Evolutionary conservation across 345 rosid genomes (phyloP), one percentile per base, ranked within the genome.

Genomic region (Euclidium syriacum): DNA sequence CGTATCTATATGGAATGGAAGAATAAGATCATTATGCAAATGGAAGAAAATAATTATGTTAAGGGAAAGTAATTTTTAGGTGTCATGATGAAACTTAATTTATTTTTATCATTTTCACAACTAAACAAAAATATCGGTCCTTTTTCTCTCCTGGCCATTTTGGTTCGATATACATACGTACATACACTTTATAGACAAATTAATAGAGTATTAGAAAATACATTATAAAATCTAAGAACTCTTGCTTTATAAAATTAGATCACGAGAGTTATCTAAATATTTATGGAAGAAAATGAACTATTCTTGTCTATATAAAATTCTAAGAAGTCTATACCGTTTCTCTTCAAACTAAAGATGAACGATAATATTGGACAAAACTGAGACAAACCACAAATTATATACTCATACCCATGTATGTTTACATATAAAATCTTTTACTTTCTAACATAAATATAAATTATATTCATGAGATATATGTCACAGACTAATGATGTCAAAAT

Each of bases 1-100:
- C 41, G 2, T 17, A 2, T 40, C 15, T 16, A 26, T 27, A 52
- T 52, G 23, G 40, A 60, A 42, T 52, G 53, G 39, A 62, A 26
- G 42, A 62, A 33, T 19, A 50, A 50, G 42, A 64, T 63, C 70
- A 56, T 12, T 47, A 41, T 32, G 10, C 44, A 62, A 70, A 47
- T 30, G 70, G 47, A 64, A 71, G 40, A 58, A 33, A 57, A 64
- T 57, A 58, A 49, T 33, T 2, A 26, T 50, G 25, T 40, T 58
- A 50, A 43, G 29, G 46, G 66, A 65, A 57, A 40, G 61, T 56
- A 14, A 33, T 24, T 49, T 53, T 2, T 32, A 26, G 22, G 16
- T 47, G 49, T 26, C 46, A 62, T 27, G 23, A 62, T 27, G 23
- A 15, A 54, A 46, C 44, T 62, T 40, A 4, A 40, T 60, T 3